Evolutionary conservation across 345 rosid genomes (phyloP), one percentile per base, ranked within the genome.

Genomic region (Brassica rapa): DNA sequence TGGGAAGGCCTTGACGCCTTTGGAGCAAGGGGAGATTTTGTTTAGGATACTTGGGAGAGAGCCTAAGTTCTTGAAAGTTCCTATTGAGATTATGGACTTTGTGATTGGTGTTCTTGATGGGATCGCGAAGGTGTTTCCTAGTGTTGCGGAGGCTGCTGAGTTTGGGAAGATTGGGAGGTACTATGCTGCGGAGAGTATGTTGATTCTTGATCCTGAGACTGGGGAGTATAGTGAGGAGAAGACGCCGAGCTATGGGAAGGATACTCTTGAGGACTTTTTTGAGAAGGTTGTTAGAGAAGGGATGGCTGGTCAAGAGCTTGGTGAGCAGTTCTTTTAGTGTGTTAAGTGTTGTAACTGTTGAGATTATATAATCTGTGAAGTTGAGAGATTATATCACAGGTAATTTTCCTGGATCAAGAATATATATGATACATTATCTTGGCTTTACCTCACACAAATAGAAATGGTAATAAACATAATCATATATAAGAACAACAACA

Each of bases 111-210:
- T 83, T 25, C 93, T 94, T 62, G 97, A 90, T 81, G 87, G 80
- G 71, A 79, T 92, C 6, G 88, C 87, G 2, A 89, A 88, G 84
- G 76, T 94, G 55, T 87, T 94, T 77, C 98, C 97, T 59, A 53
- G 86, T 0, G 68, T 92, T 87, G 95, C 87, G 83, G 98, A 94
- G 32, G 95, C 97, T 5, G 98, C 97, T 0, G 98, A 94, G 88
- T 94, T 84, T 77, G 98, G 98, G 68, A 94, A 92, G 82, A 94
- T 94, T 1, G 97, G 97, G 53, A 88, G 97, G 86, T 94, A 92
- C 49, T 94, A 94, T 63, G 97, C 98, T 2, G 97, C 91, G 1
- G 98, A 94, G 85, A 94, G 98, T 81, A 92, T 92, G 97, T 72
- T 94, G 87, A 6, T 92, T 74, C 82, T 88, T 83, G 97, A 94